Conservation (phyloP, 345 rosid species). For the Eucalyptus marginata region DNA sequence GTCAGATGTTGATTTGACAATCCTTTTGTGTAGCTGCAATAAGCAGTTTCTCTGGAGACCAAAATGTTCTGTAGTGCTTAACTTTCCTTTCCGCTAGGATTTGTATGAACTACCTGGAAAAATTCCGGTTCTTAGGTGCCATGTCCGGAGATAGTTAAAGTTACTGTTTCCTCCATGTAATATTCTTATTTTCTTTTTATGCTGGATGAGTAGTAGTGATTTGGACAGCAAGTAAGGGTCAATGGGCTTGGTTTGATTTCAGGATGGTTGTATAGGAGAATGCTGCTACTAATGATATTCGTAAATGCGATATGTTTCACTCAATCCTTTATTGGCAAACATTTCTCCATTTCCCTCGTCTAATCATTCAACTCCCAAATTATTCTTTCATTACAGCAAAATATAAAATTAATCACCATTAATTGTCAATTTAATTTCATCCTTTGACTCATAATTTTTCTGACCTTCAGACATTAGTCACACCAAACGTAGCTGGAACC, state of each 20-base stretch:
- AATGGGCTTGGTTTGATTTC: neutral
- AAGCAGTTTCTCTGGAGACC: neutral
- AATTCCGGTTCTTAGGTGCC: neutral
- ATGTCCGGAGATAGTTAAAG: neutral
- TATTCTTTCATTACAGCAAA: neutral
- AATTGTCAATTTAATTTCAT: neutral
- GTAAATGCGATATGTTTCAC: neutral
- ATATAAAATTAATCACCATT: neutral
- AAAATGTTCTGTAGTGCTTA: neutral
- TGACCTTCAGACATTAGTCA: neutral
- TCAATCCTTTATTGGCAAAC: neutral
- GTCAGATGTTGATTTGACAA: neutral
- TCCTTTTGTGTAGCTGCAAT: neutral
- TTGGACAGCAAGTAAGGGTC: neutral
- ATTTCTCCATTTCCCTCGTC: neutral
- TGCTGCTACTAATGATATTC: neutral
- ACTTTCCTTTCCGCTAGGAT: neutral
- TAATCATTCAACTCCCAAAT: neutral
- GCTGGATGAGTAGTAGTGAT: neutral
- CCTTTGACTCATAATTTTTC: neutral
- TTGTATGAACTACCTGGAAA: neutral
- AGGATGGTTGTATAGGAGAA: neutral
- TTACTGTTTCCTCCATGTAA: neutral
- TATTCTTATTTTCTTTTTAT: neutral
- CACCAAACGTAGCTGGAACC: neutral